phyloP scores from a whole-genome alignment of 768 basidiomycete genomes.

The Suillus cothurnatus region DNA sequence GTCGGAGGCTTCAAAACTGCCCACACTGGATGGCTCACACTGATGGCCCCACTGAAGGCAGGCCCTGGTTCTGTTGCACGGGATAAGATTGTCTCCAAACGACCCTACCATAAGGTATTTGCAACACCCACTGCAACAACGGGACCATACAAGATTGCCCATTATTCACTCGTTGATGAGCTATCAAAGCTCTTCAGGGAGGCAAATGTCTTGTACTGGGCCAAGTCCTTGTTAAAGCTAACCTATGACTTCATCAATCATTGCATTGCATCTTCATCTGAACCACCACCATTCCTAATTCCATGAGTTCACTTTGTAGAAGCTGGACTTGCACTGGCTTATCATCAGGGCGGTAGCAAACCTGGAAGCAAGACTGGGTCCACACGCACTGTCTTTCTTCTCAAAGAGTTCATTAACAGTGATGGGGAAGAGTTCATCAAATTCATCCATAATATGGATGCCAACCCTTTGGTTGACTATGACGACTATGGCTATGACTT shows the following conservation, averaged over 20 bases:
- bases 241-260: constrained; percentile 13
- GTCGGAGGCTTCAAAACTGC: constrained; percentile 9
- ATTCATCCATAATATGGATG: constrained; percentile 1
- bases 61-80: not conserved
- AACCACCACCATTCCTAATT: constrained; percentile 12
- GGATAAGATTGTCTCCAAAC: constrained; percentile 3
- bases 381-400: constrained; percentile 7
- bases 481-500: constrained; percentile 3
- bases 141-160: not conserved
- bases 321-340: constrained; percentile 8
- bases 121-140: not conserved
- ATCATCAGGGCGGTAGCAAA: not conserved
- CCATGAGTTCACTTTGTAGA: constrained; percentile 15
- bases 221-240: constrained; percentile 12
- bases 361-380: not conserved
- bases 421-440: constrained; percentile 6
- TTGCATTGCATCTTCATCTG: not conserved
- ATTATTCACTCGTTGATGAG: constrained; percentile 4
- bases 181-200: constrained; percentile 10
- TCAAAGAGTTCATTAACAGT: constrained; percentile 10
- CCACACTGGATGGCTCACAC: constrained; percentile 3
- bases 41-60: not conserved
- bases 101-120: not conserved
- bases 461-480: not conserved
- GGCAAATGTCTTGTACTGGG: constrained; percentile 18